Evolutionary conservation across 139 green algal genomes (phyloP).

Genomic region (Tetraselmis chui): DNA sequence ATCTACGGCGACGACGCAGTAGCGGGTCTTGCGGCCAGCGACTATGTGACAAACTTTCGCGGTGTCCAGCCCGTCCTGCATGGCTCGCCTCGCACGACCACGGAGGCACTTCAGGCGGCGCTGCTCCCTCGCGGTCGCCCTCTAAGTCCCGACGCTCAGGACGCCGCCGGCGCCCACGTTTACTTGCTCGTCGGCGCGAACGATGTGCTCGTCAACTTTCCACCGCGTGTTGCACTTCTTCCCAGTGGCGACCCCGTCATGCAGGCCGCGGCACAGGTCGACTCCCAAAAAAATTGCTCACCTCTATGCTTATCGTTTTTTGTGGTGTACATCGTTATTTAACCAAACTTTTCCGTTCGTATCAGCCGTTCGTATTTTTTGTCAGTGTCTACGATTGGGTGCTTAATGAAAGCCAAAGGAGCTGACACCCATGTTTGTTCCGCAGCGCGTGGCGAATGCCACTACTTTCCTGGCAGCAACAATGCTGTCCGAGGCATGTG

Average conservation of each 20-base stretch:
- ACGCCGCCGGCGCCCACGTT: neutral
- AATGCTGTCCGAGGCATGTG: neutral
- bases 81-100: neutral
- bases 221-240: neutral
- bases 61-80: neutral
- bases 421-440: no score
- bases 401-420: no score
- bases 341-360: no score
- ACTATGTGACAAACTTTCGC: neutral
- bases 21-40: neutral
- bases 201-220: neutral
- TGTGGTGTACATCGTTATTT: no score
- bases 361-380: no score
- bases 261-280: neutral
- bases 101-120: neutral
- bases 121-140: neutral
- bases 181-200: neutral
- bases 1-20: neutral
- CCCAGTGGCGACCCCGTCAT: neutral
- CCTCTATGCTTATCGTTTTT: no score
- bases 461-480: neutral
- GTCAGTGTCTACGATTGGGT: no score
- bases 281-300: no score
- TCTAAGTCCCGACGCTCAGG: neutral
- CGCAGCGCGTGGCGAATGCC: neutral